Evolutionary conservation across 1,284 basidiomycete species (phyloP).

Genomic region (Trichosporon asahii): DNA sequence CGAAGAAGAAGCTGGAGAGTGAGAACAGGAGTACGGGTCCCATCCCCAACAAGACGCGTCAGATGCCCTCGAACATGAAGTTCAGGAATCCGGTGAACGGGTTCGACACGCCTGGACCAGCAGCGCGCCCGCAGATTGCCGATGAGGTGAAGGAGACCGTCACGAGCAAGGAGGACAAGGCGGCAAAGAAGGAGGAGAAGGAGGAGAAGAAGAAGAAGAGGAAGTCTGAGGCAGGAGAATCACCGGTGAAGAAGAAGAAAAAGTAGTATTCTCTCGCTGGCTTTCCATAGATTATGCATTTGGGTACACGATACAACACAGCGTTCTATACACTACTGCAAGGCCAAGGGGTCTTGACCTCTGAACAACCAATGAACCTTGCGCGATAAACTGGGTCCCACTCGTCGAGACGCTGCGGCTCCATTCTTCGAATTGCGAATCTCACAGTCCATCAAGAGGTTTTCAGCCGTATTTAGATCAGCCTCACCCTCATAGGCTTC

Average conservation of each 20-base stretch:
- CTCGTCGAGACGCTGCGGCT: constrained; percentile 31
- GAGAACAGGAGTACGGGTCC: neutral
- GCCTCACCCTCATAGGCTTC: constrained; percentile 38
- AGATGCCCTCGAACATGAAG: constrained; percentile 26
- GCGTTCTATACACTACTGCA: constrained; percentile 13
- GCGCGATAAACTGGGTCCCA: constrained; percentile 41
- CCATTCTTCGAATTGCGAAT: constrained; percentile 38
- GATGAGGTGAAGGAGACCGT: constrained; percentile 10
- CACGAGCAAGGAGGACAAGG: constrained; percentile 13
- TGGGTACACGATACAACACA: constrained; percentile 3
- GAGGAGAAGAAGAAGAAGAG: constrained; percentile 28
- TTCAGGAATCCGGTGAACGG: constrained; percentile 44
- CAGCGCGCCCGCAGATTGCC: constrained; percentile 1
- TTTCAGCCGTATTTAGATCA: constrained; percentile 31
- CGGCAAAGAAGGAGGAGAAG: constrained; percentile 15
- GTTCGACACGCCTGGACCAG: constrained; percentile 40
- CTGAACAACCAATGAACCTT: constrained; percentile 40
- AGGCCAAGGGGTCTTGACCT: constrained; percentile 39
- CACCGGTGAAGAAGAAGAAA: constrained; percentile 39
- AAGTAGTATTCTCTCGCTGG: constrained; percentile 12
- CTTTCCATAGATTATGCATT: constrained; percentile 1
- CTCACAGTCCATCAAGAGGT: constrained; percentile 40
- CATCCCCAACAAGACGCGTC: neutral
- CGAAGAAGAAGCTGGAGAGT: neutral
- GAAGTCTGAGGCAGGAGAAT: constrained; percentile 23